Percentiles rank a stretch among this genome's conserved stretches.
Conservation (phyloP, 2,329 filamentous ascomycete species). For the Hymenoscyphus linearis region DNA sequence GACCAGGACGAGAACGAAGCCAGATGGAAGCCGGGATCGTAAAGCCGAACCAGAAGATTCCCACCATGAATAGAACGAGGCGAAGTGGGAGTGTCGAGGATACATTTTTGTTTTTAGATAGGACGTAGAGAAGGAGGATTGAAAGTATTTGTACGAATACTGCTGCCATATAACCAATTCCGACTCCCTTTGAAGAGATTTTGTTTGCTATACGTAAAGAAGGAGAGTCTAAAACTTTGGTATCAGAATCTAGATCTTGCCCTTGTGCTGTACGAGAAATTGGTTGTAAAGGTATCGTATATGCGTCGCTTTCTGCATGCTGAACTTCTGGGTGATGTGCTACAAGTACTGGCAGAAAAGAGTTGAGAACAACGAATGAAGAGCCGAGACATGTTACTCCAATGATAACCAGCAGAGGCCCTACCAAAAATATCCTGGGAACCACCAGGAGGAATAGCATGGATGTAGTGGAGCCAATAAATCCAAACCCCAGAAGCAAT, state of each 20-base stretch:
- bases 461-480: slow-evolving; percentile 73
- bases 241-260: background rate
- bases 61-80: slow-evolving; percentile 77
- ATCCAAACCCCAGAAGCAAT: slow-evolving; percentile 75
- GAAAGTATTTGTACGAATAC: slow-evolving; percentile 76
- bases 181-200: slow-evolving; percentile 88
- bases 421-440: slow-evolving; percentile 70
- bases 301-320: slow-evolving; percentile 1
- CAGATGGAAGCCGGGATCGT: slow-evolving; percentile 80
- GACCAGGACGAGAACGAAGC: slow-evolving; percentile 80
- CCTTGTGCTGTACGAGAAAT: slow-evolving; percentile 6
- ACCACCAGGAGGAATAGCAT: slow-evolving; percentile 82
- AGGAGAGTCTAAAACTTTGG: slow-evolving; percentile 45
- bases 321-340: slow-evolving; percentile 61
- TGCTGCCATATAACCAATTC: slow-evolving; percentile 84
- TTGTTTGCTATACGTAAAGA: slow-evolving; percentile 78
- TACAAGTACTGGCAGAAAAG: slow-evolving; percentile 85
- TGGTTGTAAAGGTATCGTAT: slow-evolving; percentile 15
- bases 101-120: slow-evolving; percentile 34
- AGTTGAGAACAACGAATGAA: slow-evolving; percentile 91
- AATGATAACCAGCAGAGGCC: slow-evolving; percentile 75
- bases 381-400: slow-evolving; percentile 92
- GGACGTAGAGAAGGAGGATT: slow-evolving; percentile 66
- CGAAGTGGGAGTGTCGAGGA: slow-evolving; percentile 81
- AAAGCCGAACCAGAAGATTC: slow-evolving; percentile 85